Evolutionary conservation across 2,329 filamentous ascomycete genomes (phyloP).

Genomic region (Beauveria scarabaeidicola): DNA sequence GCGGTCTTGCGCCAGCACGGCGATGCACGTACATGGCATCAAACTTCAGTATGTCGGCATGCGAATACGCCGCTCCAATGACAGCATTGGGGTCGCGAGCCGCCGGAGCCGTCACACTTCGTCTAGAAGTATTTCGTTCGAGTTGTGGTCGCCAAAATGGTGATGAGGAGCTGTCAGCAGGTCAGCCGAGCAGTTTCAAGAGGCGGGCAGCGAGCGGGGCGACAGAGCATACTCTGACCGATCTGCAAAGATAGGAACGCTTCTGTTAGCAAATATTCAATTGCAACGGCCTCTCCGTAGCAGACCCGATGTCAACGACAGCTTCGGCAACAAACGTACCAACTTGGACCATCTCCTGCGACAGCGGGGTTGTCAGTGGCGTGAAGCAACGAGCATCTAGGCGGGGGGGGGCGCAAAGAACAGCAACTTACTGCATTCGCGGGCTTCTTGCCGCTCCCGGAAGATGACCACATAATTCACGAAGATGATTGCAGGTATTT

Average conservation of each 20-base stretch:
- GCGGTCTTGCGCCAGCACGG: neutral
- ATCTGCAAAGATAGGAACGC: constrained; percentile 32
- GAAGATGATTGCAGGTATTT: constrained; percentile 18
- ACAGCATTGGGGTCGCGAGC: constrained; percentile 61
- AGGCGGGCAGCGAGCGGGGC: neutral
- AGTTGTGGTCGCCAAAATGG: constrained; percentile 74
- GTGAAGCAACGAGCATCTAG: constrained; percentile 14
- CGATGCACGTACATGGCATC: constrained; percentile 59
- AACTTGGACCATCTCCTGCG: constrained; percentile 99
- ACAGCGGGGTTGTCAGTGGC: constrained; percentile 30
- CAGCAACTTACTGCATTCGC: constrained; percentile 55
- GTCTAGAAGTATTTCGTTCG: constrained; percentile 44
- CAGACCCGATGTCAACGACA: neutral
- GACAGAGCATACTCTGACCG: constrained; percentile 50
- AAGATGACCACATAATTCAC: constrained; percentile 54
- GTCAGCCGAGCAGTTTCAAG: constrained; percentile 12
- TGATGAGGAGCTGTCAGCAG: constrained; percentile 59
- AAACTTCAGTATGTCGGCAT: constrained; percentile 88
- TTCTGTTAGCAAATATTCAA: constrained; percentile 18
- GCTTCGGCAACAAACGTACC: constrained; percentile 49
- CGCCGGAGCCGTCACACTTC: constrained; percentile 29
- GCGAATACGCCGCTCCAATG: constrained; percentile 90
- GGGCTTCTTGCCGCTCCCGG: constrained; percentile 59
- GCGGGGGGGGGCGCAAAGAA: constrained; percentile 6
- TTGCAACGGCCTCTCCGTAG: neutral